These are phyloP conservation scores for Telfairia occidentalis DNA, from an alignment of 331 rosid genomes.

Conservation along the genomic window DNA sequence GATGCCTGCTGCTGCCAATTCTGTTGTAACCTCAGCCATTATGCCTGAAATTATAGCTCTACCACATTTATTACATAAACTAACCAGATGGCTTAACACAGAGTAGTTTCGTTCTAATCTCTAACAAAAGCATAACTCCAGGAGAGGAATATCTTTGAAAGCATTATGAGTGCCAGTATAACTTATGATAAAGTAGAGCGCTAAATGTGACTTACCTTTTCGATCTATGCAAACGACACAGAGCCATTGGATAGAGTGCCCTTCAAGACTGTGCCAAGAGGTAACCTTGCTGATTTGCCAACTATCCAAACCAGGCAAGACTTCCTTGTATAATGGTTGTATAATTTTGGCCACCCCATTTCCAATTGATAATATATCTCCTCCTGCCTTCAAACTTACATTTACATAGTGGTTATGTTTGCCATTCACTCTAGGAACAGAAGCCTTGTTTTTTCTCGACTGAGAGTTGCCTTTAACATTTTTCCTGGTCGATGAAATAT, in stretches of 20 bases:
- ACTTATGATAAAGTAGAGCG: neutral
- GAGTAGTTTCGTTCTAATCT: neutral
- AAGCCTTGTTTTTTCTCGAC: slow-evolving; percentile 38
- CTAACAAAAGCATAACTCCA: neutral
- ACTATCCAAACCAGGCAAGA: slow-evolving; percentile 84
- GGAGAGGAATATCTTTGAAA: neutral
- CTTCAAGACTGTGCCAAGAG: slow-evolving; percentile 82
- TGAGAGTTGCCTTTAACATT: slow-evolving; percentile 21
- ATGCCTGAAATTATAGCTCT: slow-evolving; percentile 55
- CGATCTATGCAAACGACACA: slow-evolving; percentile 72
- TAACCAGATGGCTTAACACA: neutral
- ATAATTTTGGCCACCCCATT: slow-evolving; percentile 48
- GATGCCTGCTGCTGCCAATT: slow-evolving; percentile 69
- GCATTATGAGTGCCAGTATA: neutral
- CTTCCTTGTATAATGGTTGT: slow-evolving; percentile 67
- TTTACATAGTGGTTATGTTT: slow-evolving; percentile 62
- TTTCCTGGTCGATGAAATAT: slow-evolving; percentile 35
- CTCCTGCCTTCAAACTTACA: slow-evolving; percentile 44
- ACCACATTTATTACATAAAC: neutral
- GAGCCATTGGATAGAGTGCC: slow-evolving; percentile 84
- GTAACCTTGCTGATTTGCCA: slow-evolving; percentile 81
- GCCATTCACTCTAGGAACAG: slow-evolving; percentile 81
- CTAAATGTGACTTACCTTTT: slow-evolving; percentile 41
- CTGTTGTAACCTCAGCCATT: slow-evolving; percentile 84
- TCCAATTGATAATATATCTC: slow-evolving; percentile 51